Base-by-base conservation (phyloP, 2,329 filamentous ascomycete species). In the Phaeosphaeria sp. region DNA sequence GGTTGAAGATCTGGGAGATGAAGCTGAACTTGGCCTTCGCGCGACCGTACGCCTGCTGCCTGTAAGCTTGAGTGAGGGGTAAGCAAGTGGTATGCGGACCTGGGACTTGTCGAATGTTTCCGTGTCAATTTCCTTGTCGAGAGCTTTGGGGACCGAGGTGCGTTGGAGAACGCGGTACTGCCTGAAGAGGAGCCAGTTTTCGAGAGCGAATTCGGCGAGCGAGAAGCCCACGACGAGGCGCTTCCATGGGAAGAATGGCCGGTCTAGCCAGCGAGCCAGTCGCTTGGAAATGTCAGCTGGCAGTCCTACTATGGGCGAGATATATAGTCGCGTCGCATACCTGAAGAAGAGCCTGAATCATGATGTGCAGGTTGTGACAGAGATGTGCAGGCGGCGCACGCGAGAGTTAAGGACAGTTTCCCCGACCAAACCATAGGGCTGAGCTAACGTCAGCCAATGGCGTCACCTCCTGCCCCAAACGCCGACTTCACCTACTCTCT, bases 211-310 rank as follows among this genome's bases (percentile, higher is more conserved):
- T 77, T 99, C 92, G 60, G 90, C 92, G 70, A 98, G 78, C 27
- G 93, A 96, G 82, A 99, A 99, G 72, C 93, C 91, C 69, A 98
- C 86, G 72, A 99, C 93, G 71, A 99, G 88, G 77, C 88, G 90
- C 87, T 97, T 99, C 95, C 95, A 99, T 54, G 95, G 94, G 82
- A 98, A 97, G 74, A 91, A 84, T 57, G 94, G 93, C 74, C 91
- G 88, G 83, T 99, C 95, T 72, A 98, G 89, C 79, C 90, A 89
- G 78, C 87, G 87, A 75, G 92, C 92, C 68, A 98, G 88, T 82
- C 86, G 82, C 83, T 87, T 46, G 22, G 17, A 9, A 20, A 2
- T 48, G 53, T 74, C 54, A 72, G 62, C 52, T 22, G 5, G 13
- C 13, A 36, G 6, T 15, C 13, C 6, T 13, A 3, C 6, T 36